Evolutionary conservation across 163 green algal genomes (phyloP).

Genomic region (Smithsoniella earleae): DNA sequence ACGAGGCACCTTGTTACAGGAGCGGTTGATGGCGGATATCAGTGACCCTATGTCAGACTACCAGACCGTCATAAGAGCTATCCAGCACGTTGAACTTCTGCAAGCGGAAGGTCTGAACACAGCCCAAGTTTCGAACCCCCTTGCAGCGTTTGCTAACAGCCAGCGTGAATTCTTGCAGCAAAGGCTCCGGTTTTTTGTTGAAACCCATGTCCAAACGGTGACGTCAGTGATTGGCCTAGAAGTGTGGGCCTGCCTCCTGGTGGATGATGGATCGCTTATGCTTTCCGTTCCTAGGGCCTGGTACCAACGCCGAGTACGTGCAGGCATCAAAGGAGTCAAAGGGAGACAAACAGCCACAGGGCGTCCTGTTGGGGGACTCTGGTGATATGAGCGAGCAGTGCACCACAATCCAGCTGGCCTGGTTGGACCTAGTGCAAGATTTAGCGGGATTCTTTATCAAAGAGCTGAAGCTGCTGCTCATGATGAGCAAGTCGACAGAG

Average conservation of each 20-base stretch:
- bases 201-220: constrained; percentile 17
- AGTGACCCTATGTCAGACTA: constrained; percentile 15
- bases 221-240: constrained; percentile 20
- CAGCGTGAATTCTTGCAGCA: constrained; percentile 25
- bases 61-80: neutral
- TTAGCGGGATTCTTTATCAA: constrained; percentile 4
- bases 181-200: neutral
- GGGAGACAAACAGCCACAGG: too few species aligned
- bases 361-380: too few species aligned
- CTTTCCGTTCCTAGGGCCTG: too few species aligned
- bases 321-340: too few species aligned
- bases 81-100: constrained; percentile 27
- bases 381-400: neutral
- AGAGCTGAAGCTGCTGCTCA: constrained; percentile 26
- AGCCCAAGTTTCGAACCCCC: constrained; percentile 1
- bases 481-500: neutral
- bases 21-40: constrained; percentile 1
- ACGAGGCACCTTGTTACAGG: too few species aligned
- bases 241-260: neutral
- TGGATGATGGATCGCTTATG: too few species aligned
- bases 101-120: constrained; percentile 3
- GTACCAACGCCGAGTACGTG: too few species aligned
- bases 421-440: constrained; percentile 19
- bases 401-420: constrained; percentile 19
- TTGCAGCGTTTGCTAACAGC: constrained; percentile 17